Base-by-base conservation (phyloP, 2,329 filamentous ascomycete genomes). In the Ophiosphaerella korrae region DNA sequence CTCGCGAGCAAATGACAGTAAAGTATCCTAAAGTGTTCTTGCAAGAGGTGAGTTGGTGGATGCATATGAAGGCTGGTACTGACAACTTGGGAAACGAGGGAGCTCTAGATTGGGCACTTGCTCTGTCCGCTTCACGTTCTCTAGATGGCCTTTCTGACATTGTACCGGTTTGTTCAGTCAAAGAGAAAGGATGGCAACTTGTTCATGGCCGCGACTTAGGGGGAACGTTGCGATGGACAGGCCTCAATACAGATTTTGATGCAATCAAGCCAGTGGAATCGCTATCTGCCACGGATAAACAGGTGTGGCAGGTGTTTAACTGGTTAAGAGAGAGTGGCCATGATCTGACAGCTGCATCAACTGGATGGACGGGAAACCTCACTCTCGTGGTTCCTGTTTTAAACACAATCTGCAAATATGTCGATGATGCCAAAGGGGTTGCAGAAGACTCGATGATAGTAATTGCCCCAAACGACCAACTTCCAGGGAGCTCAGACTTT, bases 311-410 rank as follows among this genome's bases (percentile, higher is more conserved):
- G 16, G 16, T 48, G 7, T 52, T 37, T 29, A 1, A 43, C 8
- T 52, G 49, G 49, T 38, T 52, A 11, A 18, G 24, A 11, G 1
- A 39, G 6, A 7, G n/a, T 6, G 16, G 31, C 7, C 49, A 52
- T 24, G 35, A 43, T 9, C 38, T 32, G 11, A 39, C 44, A 5
- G 23, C 29, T n/a, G 23, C 33, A 13, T 52, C 49, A 4, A 43
- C 36, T 16, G 44, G 39, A 9, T 52, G 48, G 38, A 42, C 37
- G 3, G 40, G 42, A 5, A 54, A 52, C 35, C 12, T 46, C 9
- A 44, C 42, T 5, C 38, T 46, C 8, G 11, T 45, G 8, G 16
- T 48, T 0, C 42, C 48, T 7, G 52, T 29, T 1, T 9, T 50
- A 21, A 52, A 52, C 29, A 47, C 52, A 12, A 18, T 54, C 7